Evolutionary conservation across 2,329 filamentous ascomycete genomes (phyloP).

Genomic region (Sphaerostilbella broomeana): DNA sequence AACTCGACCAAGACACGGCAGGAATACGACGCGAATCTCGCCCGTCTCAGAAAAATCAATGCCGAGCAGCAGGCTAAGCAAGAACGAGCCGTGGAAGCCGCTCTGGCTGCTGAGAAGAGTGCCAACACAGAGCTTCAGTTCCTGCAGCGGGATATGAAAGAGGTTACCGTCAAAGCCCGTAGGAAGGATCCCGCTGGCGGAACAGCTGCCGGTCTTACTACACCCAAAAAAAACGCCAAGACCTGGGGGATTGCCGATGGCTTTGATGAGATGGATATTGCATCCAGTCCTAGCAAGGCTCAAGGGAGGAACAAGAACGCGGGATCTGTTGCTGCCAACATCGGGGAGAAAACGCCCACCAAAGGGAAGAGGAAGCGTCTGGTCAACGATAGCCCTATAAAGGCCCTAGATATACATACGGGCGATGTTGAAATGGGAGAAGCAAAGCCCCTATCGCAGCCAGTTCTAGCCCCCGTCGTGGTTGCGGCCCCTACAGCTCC

Average conservation of each 20-base stretch:
- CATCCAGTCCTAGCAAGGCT: constrained; percentile 47
- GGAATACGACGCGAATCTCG: constrained; percentile 57
- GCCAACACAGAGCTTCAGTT: constrained; percentile 67
- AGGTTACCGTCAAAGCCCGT: constrained; percentile 45
- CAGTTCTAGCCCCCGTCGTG: constrained; percentile 17
- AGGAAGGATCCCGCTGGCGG: constrained; percentile 35
- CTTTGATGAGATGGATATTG: constrained; percentile 62
- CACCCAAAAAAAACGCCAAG: constrained; percentile 54
- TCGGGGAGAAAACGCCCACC: constrained; percentile 53
- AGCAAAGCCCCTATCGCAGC: constrained; percentile 18
- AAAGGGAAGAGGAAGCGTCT: constrained; percentile 66
- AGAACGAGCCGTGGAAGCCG: constrained; percentile 56
- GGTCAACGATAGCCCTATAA: constrained; percentile 58
- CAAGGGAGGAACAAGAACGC: constrained; percentile 34
- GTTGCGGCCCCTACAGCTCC: constrained; percentile 25
- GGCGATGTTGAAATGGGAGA: constrained; percentile 35
- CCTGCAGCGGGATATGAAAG: constrained; percentile 62
- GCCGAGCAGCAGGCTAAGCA: constrained; percentile 58
- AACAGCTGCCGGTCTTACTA: constrained; percentile 32
- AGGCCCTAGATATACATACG: constrained; percentile 49
- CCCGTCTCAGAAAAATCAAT: constrained; percentile 54
- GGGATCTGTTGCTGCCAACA: constrained; percentile 37
- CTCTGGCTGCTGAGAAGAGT: constrained; percentile 58
- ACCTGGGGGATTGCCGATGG: constrained; percentile 61
- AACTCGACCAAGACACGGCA: constrained; percentile 57